Conservation (phyloP, 2,329 filamentous ascomycete genomes). For the Zymoseptoria brevis region DNA sequence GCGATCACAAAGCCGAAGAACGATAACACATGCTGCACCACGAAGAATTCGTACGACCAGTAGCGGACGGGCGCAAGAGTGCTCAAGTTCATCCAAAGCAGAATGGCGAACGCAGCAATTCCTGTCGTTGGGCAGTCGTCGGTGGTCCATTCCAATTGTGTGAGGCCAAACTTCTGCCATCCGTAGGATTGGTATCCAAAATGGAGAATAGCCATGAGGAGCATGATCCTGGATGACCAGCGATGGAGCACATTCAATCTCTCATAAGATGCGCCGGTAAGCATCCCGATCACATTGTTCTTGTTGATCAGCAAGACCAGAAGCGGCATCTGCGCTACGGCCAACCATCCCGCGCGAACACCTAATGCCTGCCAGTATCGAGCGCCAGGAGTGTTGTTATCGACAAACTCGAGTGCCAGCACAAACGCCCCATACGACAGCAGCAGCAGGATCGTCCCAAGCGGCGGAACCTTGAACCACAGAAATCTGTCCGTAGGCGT, state of each 20-base stretch:
- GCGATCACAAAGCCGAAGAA: constrained; percentile 33
- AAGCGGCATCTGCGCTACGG: constrained; percentile 33
- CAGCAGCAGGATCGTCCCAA: constrained; percentile 20
- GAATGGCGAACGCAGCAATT: constrained; percentile 22
- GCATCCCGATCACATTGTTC: constrained; percentile 29
- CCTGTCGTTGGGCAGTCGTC: constrained; percentile 23
- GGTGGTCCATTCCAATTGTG: constrained; percentile 20
- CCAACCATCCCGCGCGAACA: constrained; percentile 31
- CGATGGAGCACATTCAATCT: constrained; percentile 30
- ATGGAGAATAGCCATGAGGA: constrained; percentile 26
- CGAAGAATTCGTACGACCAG: constrained; percentile 25
- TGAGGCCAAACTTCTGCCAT: constrained; percentile 19
- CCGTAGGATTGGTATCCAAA: constrained; percentile 21
- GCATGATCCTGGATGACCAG: constrained; percentile 30
- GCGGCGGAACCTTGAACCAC: constrained; percentile 20
- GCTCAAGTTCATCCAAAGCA: constrained; percentile 26
- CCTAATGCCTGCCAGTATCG: constrained; percentile 24
- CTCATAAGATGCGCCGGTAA: constrained; percentile 29
- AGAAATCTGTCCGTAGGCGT: constrained; percentile 15
- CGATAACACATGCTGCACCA: constrained; percentile 32
- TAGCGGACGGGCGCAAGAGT: constrained; percentile 21
- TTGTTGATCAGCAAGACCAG: constrained; percentile 34
- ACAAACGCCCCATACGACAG: constrained; percentile 21
- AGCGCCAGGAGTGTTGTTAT: constrained; percentile 18
- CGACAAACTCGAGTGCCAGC: constrained; percentile 22